These are phyloP conservation scores for Galerina marginata DNA, from an alignment of 768 basidiomycete genomes.

Conservation along the genomic window DNA sequence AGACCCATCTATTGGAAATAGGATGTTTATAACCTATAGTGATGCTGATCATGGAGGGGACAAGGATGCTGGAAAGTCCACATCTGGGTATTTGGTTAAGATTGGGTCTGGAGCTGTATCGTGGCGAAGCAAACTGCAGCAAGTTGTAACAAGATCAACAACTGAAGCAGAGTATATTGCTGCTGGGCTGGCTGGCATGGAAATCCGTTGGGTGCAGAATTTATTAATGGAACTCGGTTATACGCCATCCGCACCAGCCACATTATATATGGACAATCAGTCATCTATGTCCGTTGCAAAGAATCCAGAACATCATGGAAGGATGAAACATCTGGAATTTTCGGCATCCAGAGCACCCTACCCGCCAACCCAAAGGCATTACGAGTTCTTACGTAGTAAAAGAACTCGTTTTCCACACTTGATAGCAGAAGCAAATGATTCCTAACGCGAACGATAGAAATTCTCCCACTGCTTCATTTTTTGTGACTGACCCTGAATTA, in stretches of 20 bases:
- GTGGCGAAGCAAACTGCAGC: conserved; percentile 45
- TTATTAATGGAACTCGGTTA: conserved; percentile 34
- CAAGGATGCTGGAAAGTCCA: conserved; percentile 35
- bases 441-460: no score
- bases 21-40: conserved; percentile 24
- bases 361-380: no score
- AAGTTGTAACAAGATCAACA: conserved; percentile 42
- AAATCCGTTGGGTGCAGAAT: conserved; percentile 37
- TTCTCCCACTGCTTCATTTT: no score
- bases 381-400: no score
- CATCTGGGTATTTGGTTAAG: conserved; percentile 41
- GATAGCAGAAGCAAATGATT: no score
- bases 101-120: conserved; percentile 39
- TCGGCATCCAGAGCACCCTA: no score
- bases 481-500: no score
- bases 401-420: no score
- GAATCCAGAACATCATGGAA: conserved; percentile 40
- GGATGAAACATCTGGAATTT: no score
- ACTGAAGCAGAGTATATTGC: conserved; percentile 48
- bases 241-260: conserved; percentile 20
- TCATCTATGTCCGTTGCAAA: conserved; percentile 37
- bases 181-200: conserved; percentile 32
- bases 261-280: conserved; percentile 41
- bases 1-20: not conserved
- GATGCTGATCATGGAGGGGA: conserved; percentile 38